These are phyloP conservation scores for Pelargonium myrrhifolium DNA, from an alignment of 441 rosid genomes.

Conservation along the genomic window DNA sequence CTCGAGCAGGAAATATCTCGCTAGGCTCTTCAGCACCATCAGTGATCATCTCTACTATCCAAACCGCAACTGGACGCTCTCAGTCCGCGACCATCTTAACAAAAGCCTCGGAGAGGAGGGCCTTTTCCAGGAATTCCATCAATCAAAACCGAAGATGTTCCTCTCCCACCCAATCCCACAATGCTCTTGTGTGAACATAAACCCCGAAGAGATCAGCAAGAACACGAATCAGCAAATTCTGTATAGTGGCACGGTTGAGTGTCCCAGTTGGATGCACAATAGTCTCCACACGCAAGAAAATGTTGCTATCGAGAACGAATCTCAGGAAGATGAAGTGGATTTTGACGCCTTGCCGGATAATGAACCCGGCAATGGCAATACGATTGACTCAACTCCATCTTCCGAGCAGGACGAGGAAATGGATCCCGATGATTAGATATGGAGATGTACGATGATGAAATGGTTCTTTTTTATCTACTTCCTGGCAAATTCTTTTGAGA, in stretches of 20 bases:
- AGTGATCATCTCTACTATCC: constrained; percentile 16
- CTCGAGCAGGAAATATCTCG: constrained; percentile 16
- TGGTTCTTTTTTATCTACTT: not conserved
- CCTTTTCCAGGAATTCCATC: constrained; percentile 10
- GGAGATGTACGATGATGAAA: not conserved
- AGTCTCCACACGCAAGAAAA: constrained; percentile 6
- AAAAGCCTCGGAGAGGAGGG: constrained; percentile 19
- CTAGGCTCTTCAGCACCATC: constrained; percentile 12
- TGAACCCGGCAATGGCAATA: constrained; percentile 4
- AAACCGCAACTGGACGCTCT: constrained; percentile 19
- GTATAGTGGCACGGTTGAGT: constrained; percentile 11
- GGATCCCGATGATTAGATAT: constrained; percentile 21
- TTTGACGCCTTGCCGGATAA: not conserved
- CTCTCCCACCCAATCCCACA: constrained; percentile 20
- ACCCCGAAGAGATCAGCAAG: not conserved
- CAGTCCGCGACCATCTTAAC: constrained; percentile 16
- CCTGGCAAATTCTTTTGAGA: not conserved
- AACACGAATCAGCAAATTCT: not conserved
- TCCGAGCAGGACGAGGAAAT: constrained; percentile 19
- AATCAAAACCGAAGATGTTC: constrained; percentile 11
- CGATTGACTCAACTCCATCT: constrained; percentile 12
- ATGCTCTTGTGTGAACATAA: constrained; percentile 16
- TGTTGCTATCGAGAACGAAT: not conserved
- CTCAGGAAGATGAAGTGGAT: constrained; percentile 8
- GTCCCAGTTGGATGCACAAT: constrained; percentile 20